A percentile compares a stretch with the other conserved stretches of the same genome.
phyloP scores from a whole-genome alignment of 345 rosid genomes.

The Brassica incana region DNA sequence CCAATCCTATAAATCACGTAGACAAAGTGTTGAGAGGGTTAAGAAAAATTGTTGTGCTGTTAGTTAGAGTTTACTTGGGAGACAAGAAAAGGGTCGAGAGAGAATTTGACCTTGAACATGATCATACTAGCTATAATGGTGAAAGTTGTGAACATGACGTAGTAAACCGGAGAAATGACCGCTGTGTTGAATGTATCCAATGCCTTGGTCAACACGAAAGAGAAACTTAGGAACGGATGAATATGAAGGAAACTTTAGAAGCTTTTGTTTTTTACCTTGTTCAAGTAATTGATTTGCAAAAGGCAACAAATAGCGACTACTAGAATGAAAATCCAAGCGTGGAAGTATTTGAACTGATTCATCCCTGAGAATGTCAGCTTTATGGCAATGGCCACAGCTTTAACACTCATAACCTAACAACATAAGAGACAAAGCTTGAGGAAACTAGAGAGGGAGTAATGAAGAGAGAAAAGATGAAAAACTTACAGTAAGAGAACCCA shows the following conservation, averaged over 20 bases:
- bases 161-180: constrained; percentile 88
- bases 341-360: constrained; percentile 66
- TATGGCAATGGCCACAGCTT: constrained; percentile 75
- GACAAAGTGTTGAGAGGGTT: background rate
- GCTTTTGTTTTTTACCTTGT: constrained; percentile 58
- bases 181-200: constrained; percentile 91
- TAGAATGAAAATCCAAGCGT: constrained; percentile 72
- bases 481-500: constrained; percentile 90
- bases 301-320: constrained; percentile 59
- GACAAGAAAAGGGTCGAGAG: background rate
- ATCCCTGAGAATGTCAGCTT: constrained; percentile 69
- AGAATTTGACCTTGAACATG: constrained; percentile 81
- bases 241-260: background rate
- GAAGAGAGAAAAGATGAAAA: background rate
- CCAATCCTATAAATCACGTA: constrained; percentile 64
- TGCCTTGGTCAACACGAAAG: constrained; percentile 52
- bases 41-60: background rate
- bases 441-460: background rate
- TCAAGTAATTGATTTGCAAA: constrained; percentile 77
- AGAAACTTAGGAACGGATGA: background rate
- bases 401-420: constrained; percentile 79
- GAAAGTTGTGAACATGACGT: constrained; percentile 83
- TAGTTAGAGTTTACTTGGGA: constrained; percentile 9
- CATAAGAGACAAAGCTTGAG: background rate
- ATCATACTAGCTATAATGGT: constrained; percentile 92